Conservation (phyloP, 345 rosid species). For the Durio zibethinus region DNA sequence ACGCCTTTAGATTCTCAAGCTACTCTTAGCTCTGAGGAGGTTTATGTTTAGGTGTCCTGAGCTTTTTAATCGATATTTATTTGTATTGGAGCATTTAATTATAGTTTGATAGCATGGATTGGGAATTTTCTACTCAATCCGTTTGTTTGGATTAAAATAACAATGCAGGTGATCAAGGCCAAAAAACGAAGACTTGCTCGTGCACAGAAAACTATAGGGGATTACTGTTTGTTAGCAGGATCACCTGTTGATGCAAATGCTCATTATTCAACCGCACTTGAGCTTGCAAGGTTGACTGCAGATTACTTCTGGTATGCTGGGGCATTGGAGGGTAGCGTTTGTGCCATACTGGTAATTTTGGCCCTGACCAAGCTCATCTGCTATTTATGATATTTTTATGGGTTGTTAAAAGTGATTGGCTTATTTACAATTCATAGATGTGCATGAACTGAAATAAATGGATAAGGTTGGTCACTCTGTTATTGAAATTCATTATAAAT, state of each 20-base stretch:
- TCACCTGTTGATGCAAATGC: constrained; percentile 99
- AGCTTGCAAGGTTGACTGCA: constrained; percentile 81
- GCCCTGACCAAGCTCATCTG: background rate
- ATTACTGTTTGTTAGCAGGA: constrained; percentile 94
- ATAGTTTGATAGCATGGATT: background rate
- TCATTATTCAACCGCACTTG: constrained; percentile 87
- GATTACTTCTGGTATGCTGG: constrained; percentile 98
- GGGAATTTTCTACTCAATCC: constrained; percentile 22
- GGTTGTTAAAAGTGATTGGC: background rate
- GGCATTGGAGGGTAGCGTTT: constrained; percentile 94
- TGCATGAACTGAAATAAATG: background rate
- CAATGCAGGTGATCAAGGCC: constrained; percentile 88
- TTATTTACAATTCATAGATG: background rate
- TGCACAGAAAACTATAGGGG: constrained; percentile 98
- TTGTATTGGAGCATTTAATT: constrained; percentile 18
- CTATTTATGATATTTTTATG: background rate
- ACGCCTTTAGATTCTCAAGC: constrained; percentile 99
- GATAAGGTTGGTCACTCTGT: background rate
- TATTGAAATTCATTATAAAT: background rate
- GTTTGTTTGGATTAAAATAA: constrained; percentile 19
- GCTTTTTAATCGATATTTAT: constrained; percentile 41
- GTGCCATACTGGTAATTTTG: constrained; percentile 76
- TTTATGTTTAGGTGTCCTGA: constrained; percentile 90
- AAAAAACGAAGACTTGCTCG: constrained; percentile 92
- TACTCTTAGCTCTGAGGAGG: constrained; percentile 99